Evolutionary conservation across 202 grass and related monocot genomes (phyloP).

Genomic region (Carex arenaria): DNA sequence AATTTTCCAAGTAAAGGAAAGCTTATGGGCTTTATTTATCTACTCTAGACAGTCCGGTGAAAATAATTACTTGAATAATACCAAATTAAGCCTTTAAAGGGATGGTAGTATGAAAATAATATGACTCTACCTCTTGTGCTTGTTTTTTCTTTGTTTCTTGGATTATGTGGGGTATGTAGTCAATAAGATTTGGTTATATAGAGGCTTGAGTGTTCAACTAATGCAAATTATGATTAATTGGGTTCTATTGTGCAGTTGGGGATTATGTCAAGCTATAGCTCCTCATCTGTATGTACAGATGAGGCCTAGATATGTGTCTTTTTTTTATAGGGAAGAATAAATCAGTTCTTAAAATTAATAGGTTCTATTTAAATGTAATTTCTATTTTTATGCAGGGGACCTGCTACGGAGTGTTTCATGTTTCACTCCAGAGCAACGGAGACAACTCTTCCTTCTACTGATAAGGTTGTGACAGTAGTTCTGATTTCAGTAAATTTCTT

Average conservation of each 20-base stretch:
- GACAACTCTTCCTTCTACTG: slow-evolving; percentile 32
- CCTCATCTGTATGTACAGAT: neutral
- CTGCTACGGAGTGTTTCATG: slow-evolving; percentile 89
- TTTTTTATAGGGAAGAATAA: neutral
- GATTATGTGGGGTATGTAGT: neutral
- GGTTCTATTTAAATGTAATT: neutral
- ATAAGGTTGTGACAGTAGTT: slow-evolving; percentile 43
- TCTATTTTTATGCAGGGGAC: slow-evolving; percentile 41
- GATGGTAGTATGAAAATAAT: neutral
- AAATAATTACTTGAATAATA: neutral
- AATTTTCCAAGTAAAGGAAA: neutral
- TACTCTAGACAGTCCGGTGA: too few species aligned
- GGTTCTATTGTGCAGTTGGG: too few species aligned
- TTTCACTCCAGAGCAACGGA: slow-evolving; percentile 71
- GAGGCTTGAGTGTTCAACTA: neutral
- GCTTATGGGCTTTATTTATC: too few species aligned
- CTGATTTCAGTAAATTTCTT: neutral
- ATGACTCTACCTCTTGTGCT: neutral
- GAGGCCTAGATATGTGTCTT: neutral
- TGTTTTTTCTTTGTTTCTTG: neutral
- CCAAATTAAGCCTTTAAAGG: neutral
- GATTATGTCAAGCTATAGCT: neutral
- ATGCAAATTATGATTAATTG: neutral
- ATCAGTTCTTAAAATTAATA: neutral
- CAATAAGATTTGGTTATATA: neutral